A percentile compares a stretch with the other conserved stretches of the same genome.
These are phyloP conservation scores for Gaillardinia entomophila DNA, from an alignment of 805 yeast genomes.

Conservation along the genomic window DNA sequence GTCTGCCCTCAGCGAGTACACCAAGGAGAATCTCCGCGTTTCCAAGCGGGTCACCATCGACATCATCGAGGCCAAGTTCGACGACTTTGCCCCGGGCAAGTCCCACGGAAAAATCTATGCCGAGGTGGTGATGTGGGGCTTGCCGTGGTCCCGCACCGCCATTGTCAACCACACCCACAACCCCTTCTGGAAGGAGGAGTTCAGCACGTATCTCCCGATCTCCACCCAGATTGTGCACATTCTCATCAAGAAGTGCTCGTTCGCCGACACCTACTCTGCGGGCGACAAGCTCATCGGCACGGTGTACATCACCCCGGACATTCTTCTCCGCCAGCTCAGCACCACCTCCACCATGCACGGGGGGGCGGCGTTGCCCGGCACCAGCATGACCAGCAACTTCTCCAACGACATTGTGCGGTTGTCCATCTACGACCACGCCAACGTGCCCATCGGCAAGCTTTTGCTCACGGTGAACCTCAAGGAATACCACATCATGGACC, in stretches of 20 bases:
- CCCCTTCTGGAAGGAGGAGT: conserved; percentile 84
- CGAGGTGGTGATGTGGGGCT: conserved; percentile 67
- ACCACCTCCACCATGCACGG: conserved; percentile 30
- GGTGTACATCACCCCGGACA: conserved; percentile 48
- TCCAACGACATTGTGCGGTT: conserved; percentile 38
- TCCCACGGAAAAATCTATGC: conserved; percentile 44
- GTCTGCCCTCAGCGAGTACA: conserved; percentile 11
- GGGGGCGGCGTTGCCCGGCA: conserved; percentile 15
- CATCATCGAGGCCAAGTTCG: conserved; percentile 61
- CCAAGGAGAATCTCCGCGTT: conserved; percentile 40
- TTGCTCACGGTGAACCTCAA: conserved; percentile 44
- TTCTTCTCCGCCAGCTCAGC: conserved; percentile 30
- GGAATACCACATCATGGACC: conserved; percentile 56
- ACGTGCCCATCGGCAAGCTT: conserved; percentile 51
- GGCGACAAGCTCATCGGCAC: conserved; percentile 46
- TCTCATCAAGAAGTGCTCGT: conserved; percentile 33
- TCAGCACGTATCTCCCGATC: conserved; percentile 55
- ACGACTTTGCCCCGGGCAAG: conserved; percentile 8
- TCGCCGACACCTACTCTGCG: conserved; percentile 16
- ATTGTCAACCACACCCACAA: conserved; percentile 40
- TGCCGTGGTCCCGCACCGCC: conserved; percentile 76
- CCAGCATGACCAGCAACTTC: conserved; percentile 9
- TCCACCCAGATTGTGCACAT: conserved; percentile 48
- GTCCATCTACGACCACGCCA: conserved; percentile 37
- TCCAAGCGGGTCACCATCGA: conserved; percentile 51